A percentile compares a stretch with the other conserved stretches of the same genome.
phyloP scores from a whole-genome alignment of 225 moss, liverwort and hornwort genomes.

The Climacium dendroides region DNA sequence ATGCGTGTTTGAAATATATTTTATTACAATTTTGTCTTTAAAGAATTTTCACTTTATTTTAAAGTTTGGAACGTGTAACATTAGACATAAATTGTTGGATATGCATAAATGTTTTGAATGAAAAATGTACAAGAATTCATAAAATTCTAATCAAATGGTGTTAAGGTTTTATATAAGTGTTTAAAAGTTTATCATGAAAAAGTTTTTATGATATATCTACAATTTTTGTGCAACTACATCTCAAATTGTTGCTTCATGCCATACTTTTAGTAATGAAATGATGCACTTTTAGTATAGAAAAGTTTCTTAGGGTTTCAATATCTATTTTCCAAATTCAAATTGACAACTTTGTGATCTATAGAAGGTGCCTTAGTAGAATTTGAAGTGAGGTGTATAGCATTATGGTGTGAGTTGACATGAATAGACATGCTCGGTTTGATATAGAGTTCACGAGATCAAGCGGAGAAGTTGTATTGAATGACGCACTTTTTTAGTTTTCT shows the following conservation, averaged over 20 bases:
- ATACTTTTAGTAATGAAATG: not conserved
- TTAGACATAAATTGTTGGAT: not conserved
- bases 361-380: accelerated
- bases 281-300: not conserved
- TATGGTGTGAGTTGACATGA: no score
- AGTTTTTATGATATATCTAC: accelerated
- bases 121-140: not conserved
- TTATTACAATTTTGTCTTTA: not conserved
- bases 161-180: not conserved
- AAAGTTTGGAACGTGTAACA: not conserved
- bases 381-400: not conserved
- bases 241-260: not conserved
- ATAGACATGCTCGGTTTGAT: no score
- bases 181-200: not conserved
- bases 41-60: not conserved
- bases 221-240: not conserved
- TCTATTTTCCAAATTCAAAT: not conserved
- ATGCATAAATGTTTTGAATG: not conserved
- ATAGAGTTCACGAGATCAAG: no score
- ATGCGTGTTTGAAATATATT: not conserved
- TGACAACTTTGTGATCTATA: not conserved
- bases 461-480: no score
- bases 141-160: not conserved
- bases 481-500: no score
- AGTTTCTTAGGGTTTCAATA: not conserved